Percentiles rank a stretch among this genome's conserved stretches.
phyloP scores from a whole-genome alignment of 2,329 filamentous ascomycete species.

The Aspergillus carbonarius region DNA sequence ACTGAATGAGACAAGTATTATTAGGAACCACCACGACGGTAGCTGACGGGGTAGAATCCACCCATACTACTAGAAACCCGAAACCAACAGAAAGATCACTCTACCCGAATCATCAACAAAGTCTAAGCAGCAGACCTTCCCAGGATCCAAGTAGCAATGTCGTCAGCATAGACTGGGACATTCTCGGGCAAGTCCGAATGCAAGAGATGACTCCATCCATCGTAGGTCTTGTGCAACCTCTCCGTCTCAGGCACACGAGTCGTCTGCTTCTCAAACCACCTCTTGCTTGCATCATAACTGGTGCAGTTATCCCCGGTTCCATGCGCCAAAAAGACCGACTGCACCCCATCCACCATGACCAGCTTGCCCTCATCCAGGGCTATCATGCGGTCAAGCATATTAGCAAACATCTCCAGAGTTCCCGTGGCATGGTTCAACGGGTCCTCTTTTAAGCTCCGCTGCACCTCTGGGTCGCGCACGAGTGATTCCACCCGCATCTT shows the following conservation, averaged over 20 bases:
- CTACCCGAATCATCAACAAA: neutral
- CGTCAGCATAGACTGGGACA: neutral
- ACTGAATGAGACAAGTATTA: no score
- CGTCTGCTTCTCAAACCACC: conserved; percentile 10
- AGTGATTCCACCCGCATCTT: conserved; percentile 5
- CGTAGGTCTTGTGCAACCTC: conserved; percentile 6
- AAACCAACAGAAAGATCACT: no score
- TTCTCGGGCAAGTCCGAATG: conserved; percentile 8
- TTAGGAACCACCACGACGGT: no score
- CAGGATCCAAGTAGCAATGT: neutral
- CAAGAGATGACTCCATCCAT: conserved; percentile 9
- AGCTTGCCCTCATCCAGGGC: neutral
- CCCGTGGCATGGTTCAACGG: conserved; percentile 7
- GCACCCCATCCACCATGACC: neutral
- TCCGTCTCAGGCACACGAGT: neutral
- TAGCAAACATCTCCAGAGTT: conserved; percentile 8
- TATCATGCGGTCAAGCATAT: conserved; percentile 6
- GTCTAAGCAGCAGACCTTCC: neutral
- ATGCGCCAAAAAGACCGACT: conserved; percentile 10
- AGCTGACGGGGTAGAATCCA: no score
- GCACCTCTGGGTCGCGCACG: conserved; percentile 10
- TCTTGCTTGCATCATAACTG: conserved; percentile 6
- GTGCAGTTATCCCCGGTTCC: conserved; percentile 8
- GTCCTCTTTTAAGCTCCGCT: conserved; percentile 1
- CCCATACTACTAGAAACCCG: no score